Conservation (phyloP, 352 stramenopile species). For the Peronospora farinosa region DNA sequence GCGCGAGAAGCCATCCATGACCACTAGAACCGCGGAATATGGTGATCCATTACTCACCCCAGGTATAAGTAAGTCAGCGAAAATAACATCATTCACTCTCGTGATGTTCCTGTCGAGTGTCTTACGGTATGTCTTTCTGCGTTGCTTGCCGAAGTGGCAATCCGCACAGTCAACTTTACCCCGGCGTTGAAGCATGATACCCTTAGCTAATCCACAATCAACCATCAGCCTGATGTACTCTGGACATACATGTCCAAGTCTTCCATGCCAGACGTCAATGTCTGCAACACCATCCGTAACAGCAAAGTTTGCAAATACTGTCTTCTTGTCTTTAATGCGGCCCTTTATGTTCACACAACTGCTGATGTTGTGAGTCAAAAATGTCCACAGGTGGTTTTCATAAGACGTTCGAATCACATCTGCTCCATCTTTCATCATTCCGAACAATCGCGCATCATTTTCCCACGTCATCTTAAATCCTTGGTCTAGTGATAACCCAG, state of each 20-base stretch:
- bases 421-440: slow-evolving; percentile 6
- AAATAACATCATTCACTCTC: slow-evolving; percentile 11
- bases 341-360: too few species aligned
- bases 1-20: slow-evolving; percentile 8
- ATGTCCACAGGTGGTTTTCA: slow-evolving; percentile 10
- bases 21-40: slow-evolving; percentile 2
- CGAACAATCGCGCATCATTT: too few species aligned
- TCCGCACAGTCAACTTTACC: slow-evolving; percentile 9
- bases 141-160: slow-evolving; percentile 16
- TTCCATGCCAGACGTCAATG: slow-evolving; percentile 6
- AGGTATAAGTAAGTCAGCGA: slow-evolving; percentile 13
- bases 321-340: background rate
- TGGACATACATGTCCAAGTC: slow-evolving; percentile 6
- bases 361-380: slow-evolving; percentile 7
- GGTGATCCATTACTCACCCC: slow-evolving; percentile 1
- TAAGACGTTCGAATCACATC: slow-evolving; percentile 12
- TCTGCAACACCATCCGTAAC: slow-evolving; percentile 8
- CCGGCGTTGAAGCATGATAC: slow-evolving; percentile 10
- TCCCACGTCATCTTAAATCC: slow-evolving; percentile 15
- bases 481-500: slow-evolving; percentile 8
- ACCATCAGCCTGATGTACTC: slow-evolving; percentile 15
- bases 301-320: slow-evolving; percentile 9
- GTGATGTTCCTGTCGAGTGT: slow-evolving; percentile 3
- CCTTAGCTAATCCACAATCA: slow-evolving; percentile 13
- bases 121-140: slow-evolving; percentile 8